phyloP scores from a whole-genome alignment of 2,329 filamentous ascomycete genomes.

The Curvularia lunata region DNA sequence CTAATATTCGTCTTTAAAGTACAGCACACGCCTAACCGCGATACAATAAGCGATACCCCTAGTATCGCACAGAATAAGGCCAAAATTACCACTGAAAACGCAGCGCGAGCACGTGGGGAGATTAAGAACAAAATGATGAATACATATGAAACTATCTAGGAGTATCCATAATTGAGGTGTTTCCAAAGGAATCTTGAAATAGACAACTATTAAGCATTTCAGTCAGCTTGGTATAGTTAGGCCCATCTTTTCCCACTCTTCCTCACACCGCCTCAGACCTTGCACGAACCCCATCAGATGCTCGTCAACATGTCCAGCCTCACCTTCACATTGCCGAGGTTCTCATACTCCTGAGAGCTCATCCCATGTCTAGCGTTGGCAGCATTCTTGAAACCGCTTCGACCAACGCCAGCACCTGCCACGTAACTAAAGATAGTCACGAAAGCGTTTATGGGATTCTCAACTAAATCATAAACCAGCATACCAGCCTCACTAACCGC shows the following conservation, averaged over 20 bases:
- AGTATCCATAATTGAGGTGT: no score
- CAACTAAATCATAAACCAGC: conserved; percentile 15
- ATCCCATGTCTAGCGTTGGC: conserved; percentile 13
- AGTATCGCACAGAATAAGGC: conserved; percentile 23
- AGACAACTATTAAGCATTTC: not conserved
- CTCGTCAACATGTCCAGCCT: conserved; percentile 12
- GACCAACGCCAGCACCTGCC: conserved; percentile 14
- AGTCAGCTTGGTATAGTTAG: not conserved
- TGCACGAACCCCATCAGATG: not conserved
- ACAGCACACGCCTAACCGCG: conserved; percentile 24
- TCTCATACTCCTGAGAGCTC: conserved; percentile 8
- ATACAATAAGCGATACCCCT: conserved; percentile 17
- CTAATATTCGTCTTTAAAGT: conserved; percentile 25
- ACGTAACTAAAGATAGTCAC: conserved; percentile 16
- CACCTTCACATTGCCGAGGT: conserved; percentile 10
- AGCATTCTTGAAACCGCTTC: conserved; percentile 14
- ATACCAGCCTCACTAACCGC: not conserved
- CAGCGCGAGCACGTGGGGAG: conserved; percentile 14
- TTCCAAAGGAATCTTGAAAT: no score
- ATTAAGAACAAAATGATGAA: conserved; percentile 17
- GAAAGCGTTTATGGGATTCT: conserved; percentile 18
- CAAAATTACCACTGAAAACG: conserved; percentile 14
- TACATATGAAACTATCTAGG: conserved; percentile 11
- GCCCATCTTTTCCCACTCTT: not conserved
- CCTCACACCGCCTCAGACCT: not conserved